A percentile compares a stretch with the other conserved stretches of the same genome.
Evolutionary conservation across 169 alveolate genomes (phyloP).

Genomic region (Perkinsus marinus): DNA sequence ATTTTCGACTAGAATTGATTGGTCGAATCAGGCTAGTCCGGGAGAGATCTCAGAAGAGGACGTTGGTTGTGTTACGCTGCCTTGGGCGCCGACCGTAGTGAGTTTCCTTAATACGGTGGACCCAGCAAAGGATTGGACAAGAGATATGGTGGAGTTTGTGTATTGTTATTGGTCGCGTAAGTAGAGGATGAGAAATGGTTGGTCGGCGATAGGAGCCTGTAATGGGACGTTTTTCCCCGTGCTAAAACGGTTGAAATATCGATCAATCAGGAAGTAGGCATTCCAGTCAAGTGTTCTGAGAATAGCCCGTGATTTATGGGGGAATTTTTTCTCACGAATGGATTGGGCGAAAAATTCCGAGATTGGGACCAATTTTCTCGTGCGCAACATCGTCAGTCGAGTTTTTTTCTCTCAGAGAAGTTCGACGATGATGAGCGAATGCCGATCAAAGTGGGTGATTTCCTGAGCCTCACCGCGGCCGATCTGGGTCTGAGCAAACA

Average conservation of each 20-base stretch:
- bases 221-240: too few species aligned
- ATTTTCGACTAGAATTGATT: not conserved
- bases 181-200: too few species aligned
- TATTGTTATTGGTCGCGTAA: not conserved
- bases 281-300: too few species aligned
- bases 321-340: too few species aligned
- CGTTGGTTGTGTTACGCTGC: not conserved
- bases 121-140: not conserved
- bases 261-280: too few species aligned
- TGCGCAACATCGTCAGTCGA: too few species aligned
- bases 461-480: not conserved
- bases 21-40: not conserved
- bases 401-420: not conserved
- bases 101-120: not conserved
- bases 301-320: too few species aligned
- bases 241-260: too few species aligned
- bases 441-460: not conserved
- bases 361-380: too few species aligned
- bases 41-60: not conserved
- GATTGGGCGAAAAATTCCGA: too few species aligned
- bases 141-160: not conserved
- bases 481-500: not conserved
- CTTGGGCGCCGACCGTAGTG: not conserved
- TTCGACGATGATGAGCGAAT: not conserved
- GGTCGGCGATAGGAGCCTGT: too few species aligned